Conservation (phyloP, 768 basidiomycete species). For the Udeniomyces megalosporus region DNA sequence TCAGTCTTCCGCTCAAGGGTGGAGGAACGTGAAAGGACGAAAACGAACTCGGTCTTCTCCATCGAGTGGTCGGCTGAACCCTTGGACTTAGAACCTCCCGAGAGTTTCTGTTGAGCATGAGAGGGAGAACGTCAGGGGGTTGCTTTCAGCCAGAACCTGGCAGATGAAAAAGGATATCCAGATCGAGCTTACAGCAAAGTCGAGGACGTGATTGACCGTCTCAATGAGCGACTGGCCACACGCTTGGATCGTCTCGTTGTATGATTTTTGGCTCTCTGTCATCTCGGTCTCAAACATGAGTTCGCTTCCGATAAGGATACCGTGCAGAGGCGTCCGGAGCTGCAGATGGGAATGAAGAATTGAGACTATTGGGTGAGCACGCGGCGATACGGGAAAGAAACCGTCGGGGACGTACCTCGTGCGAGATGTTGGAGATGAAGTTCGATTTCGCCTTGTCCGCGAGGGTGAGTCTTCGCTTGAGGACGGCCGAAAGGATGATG, state of each 20-base stretch:
- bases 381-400: constrained; percentile 27
- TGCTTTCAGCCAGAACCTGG: background rate
- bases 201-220: constrained; percentile 90
- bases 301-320: constrained; percentile 30
- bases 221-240: constrained; percentile 92
- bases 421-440: constrained; percentile 85
- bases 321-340: constrained; percentile 62
- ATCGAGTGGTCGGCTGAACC: constrained; percentile 28
- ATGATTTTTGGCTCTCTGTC: constrained; percentile 64
- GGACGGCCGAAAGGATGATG: constrained; percentile 79
- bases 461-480: constrained; percentile 80
- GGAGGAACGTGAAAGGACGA: no score
- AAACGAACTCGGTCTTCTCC: constrained; percentile 44
- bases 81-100: background rate
- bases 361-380: constrained; percentile 12
- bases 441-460: constrained; percentile 49
- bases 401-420: no score
- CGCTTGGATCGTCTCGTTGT: constrained; percentile 81
- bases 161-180: no score
- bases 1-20: no score
- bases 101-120: background rate
- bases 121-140: background rate
- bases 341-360: no score
- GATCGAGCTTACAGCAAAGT: constrained; percentile 56
- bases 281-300: constrained; percentile 71